Evolutionary conservation across 768 basidiomycete genomes (phyloP).

Genomic region (Crucibulum laeve): DNA sequence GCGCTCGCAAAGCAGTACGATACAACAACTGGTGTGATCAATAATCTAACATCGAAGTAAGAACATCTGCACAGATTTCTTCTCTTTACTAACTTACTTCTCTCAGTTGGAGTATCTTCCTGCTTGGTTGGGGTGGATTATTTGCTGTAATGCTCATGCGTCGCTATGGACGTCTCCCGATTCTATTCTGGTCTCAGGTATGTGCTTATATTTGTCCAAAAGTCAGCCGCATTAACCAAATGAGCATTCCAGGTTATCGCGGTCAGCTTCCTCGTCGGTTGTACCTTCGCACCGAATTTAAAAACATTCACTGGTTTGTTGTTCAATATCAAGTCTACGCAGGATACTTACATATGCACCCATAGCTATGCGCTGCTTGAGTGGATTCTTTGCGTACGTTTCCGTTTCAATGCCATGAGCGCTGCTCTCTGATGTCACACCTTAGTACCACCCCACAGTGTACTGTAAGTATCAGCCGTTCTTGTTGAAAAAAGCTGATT

Average conservation of each 20-base stretch:
- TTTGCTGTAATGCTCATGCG: constrained; percentile 63
- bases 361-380: constrained; percentile 55
- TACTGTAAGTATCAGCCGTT: constrained; percentile 30
- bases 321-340: not conserved
- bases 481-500: not conserved
- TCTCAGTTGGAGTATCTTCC: constrained; percentile 63
- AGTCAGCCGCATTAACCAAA: constrained; percentile 1
- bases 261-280: constrained; percentile 40
- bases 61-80: constrained; percentile 7
- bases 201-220: constrained; percentile 5
- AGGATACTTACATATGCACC: not conserved
- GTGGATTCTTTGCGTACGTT: constrained; percentile 50
- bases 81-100: constrained; percentile 5
- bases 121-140: constrained; percentile 58
- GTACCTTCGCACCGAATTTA: constrained; percentile 52
- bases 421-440: not conserved
- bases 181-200: constrained; percentile 72
- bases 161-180: constrained; percentile 58
- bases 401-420: not conserved
- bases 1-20: constrained; percentile 50
- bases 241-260: constrained; percentile 41
- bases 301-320: constrained; percentile 50
- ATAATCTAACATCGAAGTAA: constrained; percentile 57
- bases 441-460: constrained; percentile 57
- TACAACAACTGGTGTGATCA: constrained; percentile 54